These are phyloP conservation scores for Xylaria flabelliformis DNA, from an alignment of 495 filamentous ascomycete species.

Conservation along the genomic window DNA sequence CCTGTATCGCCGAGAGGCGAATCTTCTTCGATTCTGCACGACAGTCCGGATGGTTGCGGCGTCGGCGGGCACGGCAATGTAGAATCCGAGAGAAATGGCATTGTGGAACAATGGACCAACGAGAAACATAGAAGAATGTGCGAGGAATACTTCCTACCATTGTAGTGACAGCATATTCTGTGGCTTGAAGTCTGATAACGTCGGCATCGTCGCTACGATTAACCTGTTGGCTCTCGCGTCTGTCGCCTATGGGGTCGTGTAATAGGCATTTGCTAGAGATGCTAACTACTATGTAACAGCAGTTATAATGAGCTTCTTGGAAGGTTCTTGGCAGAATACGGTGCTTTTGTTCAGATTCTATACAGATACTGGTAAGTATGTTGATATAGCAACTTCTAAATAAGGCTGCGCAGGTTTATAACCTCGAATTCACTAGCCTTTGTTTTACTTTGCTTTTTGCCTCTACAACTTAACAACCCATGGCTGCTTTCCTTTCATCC, in stretches of 20 bases:
- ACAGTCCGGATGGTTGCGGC: not conserved
- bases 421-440: not conserved
- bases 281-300: not conserved
- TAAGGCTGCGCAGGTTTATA: not conserved
- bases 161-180: not conserved
- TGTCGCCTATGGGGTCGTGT: not conserved
- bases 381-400: not conserved
- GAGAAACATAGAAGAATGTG: not conserved
- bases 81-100: not conserved
- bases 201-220: slow-evolving; percentile 1
- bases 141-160: not conserved
- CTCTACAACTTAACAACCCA: not conserved
- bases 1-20: not conserved
- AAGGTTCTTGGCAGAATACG: not conserved
- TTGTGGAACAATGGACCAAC: not conserved
- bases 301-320: not conserved
- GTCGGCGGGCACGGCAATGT: not conserved
- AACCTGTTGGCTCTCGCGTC: not conserved
- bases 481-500: not conserved
- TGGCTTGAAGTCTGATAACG: not conserved
- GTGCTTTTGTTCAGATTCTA: not conserved
- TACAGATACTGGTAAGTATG: not conserved
- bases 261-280: not conserved
- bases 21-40: not conserved
- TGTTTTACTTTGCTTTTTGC: not conserved